Conservation (phyloP, 768 basidiomycete genomes). For the Suillus cothurnatus region DNA sequence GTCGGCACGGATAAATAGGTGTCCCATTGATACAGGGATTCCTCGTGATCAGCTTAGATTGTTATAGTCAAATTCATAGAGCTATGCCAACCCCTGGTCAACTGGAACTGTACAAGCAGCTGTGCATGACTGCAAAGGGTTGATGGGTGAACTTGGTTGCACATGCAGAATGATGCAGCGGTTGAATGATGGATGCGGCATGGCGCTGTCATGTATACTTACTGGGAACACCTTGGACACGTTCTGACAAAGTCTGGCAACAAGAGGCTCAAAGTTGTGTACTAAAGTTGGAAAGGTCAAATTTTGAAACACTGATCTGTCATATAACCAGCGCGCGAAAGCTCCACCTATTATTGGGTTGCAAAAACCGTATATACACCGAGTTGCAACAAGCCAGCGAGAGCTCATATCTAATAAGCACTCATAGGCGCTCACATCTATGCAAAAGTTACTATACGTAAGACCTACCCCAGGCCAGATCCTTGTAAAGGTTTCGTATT, state of each 20-base stretch:
- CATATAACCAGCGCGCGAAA: not conserved
- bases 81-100: not conserved
- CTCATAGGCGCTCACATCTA: not conserved
- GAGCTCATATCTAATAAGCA: not conserved
- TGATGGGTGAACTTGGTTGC: not conserved
- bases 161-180: not conserved
- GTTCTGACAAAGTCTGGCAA: not conserved
- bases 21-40: not conserved
- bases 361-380: not conserved
- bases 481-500: slow-evolving; percentile 69
- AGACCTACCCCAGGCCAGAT: slow-evolving; percentile 14
- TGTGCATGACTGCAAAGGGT: not conserved
- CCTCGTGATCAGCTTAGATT: no score
- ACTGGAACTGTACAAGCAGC: not conserved
- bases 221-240: not conserved
- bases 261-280: not conserved
- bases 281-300: not conserved
- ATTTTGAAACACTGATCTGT: not conserved
- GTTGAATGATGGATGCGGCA: not conserved
- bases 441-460: not conserved
- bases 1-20: not conserved
- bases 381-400: not conserved
- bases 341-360: not conserved
- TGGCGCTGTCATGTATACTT: not conserved
- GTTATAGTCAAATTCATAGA: not conserved